These are phyloP conservation scores for Fraxinus latifolia DNA, from an alignment of 305 asterid species.

Conservation along the genomic window DNA sequence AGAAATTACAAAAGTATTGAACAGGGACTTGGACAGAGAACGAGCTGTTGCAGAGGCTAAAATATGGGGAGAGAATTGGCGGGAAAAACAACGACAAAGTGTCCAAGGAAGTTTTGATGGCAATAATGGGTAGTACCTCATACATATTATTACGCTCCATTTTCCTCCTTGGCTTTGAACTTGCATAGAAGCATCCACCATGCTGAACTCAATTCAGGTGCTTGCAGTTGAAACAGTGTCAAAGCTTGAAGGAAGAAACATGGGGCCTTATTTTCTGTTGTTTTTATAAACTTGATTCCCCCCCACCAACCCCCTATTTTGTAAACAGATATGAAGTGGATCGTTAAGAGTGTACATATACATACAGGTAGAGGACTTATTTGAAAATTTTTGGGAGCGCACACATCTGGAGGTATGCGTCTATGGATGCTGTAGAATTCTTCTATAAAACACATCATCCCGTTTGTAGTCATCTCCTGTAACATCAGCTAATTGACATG, in stretches of 20 bases:
- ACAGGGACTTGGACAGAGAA: conserved; percentile 50
- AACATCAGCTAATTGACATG: conserved; percentile 9
- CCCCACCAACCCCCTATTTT: not conserved
- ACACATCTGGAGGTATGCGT: not conserved
- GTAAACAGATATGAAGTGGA: conserved; percentile 13
- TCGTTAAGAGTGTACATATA: conserved; percentile 9
- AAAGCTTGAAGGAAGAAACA: not conserved
- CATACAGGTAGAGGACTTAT: conserved; percentile 5
- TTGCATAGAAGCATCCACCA: not conserved
- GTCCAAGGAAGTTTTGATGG: conserved; percentile 43
- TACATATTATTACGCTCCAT: conserved; percentile 4
- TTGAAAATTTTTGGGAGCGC: not conserved
- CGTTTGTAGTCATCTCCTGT: conserved; percentile 18
- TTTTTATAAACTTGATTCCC: not conserved
- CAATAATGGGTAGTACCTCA: conserved; percentile 27
- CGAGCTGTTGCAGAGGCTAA: conserved; percentile 82
- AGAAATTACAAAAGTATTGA: conserved; percentile 43
- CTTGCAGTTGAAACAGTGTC: not conserved
- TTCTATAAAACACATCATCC: not conserved
- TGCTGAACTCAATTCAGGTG: not conserved
- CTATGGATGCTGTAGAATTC: not conserved
- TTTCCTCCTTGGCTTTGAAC: conserved; percentile 12
- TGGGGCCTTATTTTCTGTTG: not conserved
- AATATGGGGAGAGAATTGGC: conserved; percentile 76
- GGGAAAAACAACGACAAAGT: conserved; percentile 37